Conservation (phyloP, 257 asterid genomes). For the Solanum bulbocastanum region DNA sequence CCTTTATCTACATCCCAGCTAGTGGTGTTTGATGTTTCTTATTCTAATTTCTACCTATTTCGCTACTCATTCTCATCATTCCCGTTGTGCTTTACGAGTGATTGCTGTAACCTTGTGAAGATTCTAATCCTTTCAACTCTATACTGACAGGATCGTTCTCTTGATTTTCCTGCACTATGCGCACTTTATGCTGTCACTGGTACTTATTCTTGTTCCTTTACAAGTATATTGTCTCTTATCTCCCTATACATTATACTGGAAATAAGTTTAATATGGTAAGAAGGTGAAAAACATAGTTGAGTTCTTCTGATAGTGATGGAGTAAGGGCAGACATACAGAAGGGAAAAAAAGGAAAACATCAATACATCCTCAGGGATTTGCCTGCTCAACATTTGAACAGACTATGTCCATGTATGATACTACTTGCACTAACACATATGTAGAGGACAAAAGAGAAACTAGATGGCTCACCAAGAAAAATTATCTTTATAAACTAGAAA, state of each 20-base stretch:
- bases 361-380: not conserved
- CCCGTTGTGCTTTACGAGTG: not conserved
- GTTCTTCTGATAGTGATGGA: not conserved
- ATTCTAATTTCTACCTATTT: not conserved
- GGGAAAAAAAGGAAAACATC: not conserved
- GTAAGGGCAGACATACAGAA: not conserved
- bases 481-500: not conserved
- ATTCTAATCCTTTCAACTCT: constrained; percentile 3
- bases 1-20: not conserved
- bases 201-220: constrained; percentile 17
- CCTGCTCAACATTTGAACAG: not conserved
- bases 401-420: not conserved
- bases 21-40: not conserved
- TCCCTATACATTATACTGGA: not conserved
- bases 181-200: constrained; percentile 94
- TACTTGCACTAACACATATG: not conserved
- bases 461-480: not conserved
- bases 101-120: not conserved
- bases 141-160: constrained; percentile 69
- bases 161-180: constrained; percentile 64
- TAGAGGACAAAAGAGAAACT: not conserved
- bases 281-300: not conserved
- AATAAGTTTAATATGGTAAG: not conserved
- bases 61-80: not conserved
- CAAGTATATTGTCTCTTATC: not conserved